Evolutionary conservation across 768 basidiomycete genomes (phyloP).

Genomic region (Pleurotus eryngii): DNA sequence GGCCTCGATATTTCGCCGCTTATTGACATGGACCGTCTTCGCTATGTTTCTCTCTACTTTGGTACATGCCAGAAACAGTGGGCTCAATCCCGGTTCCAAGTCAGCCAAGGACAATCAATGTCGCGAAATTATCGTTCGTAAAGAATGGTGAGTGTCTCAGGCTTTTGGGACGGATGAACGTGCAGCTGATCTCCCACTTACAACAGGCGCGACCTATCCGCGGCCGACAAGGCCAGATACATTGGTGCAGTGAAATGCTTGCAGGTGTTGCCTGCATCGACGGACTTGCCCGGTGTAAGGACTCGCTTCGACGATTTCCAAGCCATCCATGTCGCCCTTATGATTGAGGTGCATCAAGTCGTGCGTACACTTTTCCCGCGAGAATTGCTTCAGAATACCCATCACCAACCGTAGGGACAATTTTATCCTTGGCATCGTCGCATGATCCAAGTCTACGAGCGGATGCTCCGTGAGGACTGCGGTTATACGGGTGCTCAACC

Average conservation of each 20-base stretch:
- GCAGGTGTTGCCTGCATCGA: not conserved
- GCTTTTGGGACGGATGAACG: not conserved
- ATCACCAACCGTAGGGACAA: constrained; percentile 15
- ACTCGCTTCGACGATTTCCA: constrained; percentile 24
- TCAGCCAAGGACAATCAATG: not conserved
- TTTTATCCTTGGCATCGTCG: constrained; percentile 25
- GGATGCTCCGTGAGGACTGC: constrained; percentile 20
- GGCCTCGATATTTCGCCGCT: not conserved
- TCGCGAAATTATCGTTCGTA: not conserved
- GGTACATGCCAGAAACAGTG: not conserved
- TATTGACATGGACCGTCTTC: not conserved
- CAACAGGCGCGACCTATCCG: not conserved
- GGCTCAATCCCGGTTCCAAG: not conserved
- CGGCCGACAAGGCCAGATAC: not conserved
- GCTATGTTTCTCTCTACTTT: not conserved
- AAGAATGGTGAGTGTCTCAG: not conserved
- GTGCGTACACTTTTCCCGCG: constrained; percentile 11
- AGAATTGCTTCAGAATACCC: not conserved
- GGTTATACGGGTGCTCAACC: constrained; percentile 21
- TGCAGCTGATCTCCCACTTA: not conserved
- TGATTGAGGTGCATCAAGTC: constrained; percentile 19
- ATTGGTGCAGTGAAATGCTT: constrained; percentile 3
- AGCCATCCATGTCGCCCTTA: constrained; percentile 21
- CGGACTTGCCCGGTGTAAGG: constrained; percentile 11
- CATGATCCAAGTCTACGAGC: constrained; percentile 18